Conservation (phyloP, 208 protist genomes). For the Acanthamoeba royreba region DNA sequence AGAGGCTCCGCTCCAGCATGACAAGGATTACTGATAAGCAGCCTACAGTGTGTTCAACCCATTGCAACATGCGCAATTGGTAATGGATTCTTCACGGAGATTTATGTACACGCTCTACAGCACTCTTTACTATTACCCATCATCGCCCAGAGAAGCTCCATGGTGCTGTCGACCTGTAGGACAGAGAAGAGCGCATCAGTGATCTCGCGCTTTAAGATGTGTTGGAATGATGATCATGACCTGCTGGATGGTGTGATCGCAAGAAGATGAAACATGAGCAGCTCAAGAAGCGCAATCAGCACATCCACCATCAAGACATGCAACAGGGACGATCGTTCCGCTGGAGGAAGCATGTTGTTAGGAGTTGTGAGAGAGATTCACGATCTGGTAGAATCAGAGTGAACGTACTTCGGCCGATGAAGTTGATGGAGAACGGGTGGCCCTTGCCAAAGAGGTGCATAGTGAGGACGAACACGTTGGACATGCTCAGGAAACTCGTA, state of each 20-base stretch:
- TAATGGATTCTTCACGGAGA: too few relatives aligned
- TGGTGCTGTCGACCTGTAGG: too few relatives aligned
- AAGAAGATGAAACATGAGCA: slow-evolving; percentile 1
- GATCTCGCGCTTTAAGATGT: too few relatives aligned
- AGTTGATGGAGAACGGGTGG: slow-evolving; percentile 15
- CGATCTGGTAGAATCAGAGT: not conserved
- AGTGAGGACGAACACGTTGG: not conserved
- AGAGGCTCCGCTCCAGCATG: slow-evolving; percentile 20
- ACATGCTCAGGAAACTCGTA: not conserved
- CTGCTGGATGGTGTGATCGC: not conserved
- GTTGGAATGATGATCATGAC: too few relatives aligned
- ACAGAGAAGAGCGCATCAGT: too few relatives aligned
- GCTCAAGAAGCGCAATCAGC: not conserved
- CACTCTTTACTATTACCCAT: too few relatives aligned
- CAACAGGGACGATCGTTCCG: not conserved
- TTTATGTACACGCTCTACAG: too few relatives aligned
- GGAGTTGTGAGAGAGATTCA: not conserved
- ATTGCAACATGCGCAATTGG: too few relatives aligned
- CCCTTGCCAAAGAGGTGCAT: not conserved
- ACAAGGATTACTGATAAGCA: slow-evolving; percentile 29
- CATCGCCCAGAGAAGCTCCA: too few relatives aligned
- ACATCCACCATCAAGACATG: not conserved
- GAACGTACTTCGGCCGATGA: not conserved
- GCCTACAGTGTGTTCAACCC: too few relatives aligned
- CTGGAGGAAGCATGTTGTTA: not conserved